These are phyloP conservation scores for Sarocladium kiliense DNA, from an alignment of 2,329 filamentous ascomycete species.

Conservation along the genomic window DNA sequence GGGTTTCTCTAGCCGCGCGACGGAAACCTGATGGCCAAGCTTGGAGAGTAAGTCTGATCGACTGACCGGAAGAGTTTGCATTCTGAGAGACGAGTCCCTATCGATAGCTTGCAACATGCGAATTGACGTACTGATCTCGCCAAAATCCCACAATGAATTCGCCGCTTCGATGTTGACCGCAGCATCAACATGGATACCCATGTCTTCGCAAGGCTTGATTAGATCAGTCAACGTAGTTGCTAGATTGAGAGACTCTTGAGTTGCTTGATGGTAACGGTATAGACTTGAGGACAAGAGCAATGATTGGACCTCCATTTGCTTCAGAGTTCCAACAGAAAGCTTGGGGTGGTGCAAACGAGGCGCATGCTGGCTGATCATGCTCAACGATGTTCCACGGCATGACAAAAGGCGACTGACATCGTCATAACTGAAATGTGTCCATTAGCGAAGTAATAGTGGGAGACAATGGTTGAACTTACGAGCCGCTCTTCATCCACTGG, in stretches of 20 bases:
- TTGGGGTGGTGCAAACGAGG: slow-evolving; percentile 56
- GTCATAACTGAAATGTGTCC: slow-evolving; percentile 49
- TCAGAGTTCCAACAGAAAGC: slow-evolving; percentile 57
- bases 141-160: slow-evolving; percentile 89
- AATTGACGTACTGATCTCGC: slow-evolving; percentile 84
- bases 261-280: slow-evolving; percentile 72
- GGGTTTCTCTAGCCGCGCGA: slow-evolving; percentile 85
- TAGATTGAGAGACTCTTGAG: slow-evolving; percentile 82
- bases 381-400: slow-evolving; percentile 77
- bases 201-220: slow-evolving; percentile 59
- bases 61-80: slow-evolving; percentile 67
- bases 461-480: slow-evolving; percentile 44
- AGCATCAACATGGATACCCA: slow-evolving; percentile 74
- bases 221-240: slow-evolving; percentile 79
- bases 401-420: slow-evolving; percentile 78
- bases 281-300: slow-evolving; percentile 70
- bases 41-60: slow-evolving; percentile 78
- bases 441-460: not conserved
- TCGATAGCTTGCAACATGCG: slow-evolving; percentile 77
- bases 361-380: slow-evolving; percentile 68
- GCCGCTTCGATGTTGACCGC: slow-evolving; percentile 78
- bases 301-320: slow-evolving; percentile 69
- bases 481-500: slow-evolving; percentile 77
- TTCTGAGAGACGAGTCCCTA: slow-evolving; percentile 51
- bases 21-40: slow-evolving; percentile 81